These are phyloP conservation scores for Ploettnerulaceae sp. DNA, from an alignment of 2,329 filamentous ascomycete genomes.

Conservation along the genomic window DNA sequence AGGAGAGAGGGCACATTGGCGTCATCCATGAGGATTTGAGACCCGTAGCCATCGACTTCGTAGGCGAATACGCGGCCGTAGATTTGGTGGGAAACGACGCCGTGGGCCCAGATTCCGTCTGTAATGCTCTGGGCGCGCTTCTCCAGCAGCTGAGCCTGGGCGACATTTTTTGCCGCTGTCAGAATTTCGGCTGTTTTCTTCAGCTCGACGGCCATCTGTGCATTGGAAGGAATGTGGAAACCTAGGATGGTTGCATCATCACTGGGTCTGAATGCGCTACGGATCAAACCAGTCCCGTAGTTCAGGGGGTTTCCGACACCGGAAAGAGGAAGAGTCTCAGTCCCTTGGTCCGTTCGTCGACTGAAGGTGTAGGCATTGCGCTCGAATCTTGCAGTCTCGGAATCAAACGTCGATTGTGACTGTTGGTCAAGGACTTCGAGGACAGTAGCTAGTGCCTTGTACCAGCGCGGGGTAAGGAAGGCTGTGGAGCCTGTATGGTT, in stretches of 20 bases:
- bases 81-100: slow-evolving; percentile 68
- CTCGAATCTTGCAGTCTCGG: slow-evolving; percentile 56
- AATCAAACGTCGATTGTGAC: slow-evolving; percentile 73
- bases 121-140: slow-evolving; percentile 58
- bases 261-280: slow-evolving; percentile 89
- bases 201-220: slow-evolving; percentile 91
- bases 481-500: slow-evolving; percentile 71
- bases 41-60: slow-evolving; percentile 84
- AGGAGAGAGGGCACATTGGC: slow-evolving; percentile 81
- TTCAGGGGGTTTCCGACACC: slow-evolving; percentile 92
- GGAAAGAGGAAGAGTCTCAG: slow-evolving; percentile 78
- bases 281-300: slow-evolving; percentile 74
- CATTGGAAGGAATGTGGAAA: slow-evolving; percentile 93
- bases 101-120: slow-evolving; percentile 78
- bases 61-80: slow-evolving; percentile 80
- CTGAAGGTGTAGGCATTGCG: slow-evolving; percentile 85
- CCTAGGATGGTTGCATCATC: slow-evolving; percentile 93
- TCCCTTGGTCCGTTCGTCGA: slow-evolving; percentile 72
- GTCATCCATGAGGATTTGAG: slow-evolving; percentile 80
- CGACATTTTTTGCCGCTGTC: slow-evolving; percentile 47
- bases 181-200: slow-evolving; percentile 68
- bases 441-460: slow-evolving; percentile 68
- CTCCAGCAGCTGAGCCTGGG: slow-evolving; percentile 52
- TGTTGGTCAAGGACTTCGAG: slow-evolving; percentile 73
- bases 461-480: slow-evolving; percentile 77